Percentiles rank a stretch among this genome's conserved stretches.
Conservation (phyloP, 352 stramenopile genomes). For the Phytophthora cactorum region DNA sequence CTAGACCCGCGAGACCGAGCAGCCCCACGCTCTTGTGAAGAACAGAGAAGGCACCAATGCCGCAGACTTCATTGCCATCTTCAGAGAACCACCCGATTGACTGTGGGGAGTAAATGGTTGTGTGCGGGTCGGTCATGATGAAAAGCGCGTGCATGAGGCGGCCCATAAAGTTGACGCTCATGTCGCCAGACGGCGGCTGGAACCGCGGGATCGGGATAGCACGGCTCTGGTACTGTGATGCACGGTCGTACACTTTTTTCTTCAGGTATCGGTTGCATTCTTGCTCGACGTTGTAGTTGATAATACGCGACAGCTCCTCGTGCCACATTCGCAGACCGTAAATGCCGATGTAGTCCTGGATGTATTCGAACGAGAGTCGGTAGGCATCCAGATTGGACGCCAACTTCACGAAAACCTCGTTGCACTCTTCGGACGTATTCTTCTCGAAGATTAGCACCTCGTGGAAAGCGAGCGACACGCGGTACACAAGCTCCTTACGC, state of each 20-base stretch:
- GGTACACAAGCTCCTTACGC: slow-evolving; percentile 94
- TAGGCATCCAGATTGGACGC: slow-evolving; percentile 91
- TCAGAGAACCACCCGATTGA: slow-evolving; percentile 93
- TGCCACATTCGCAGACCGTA: slow-evolving; percentile 96
- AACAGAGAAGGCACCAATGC: slow-evolving; percentile 88
- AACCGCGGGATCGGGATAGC: slow-evolving; percentile 94
- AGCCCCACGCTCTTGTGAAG: slow-evolving; percentile 93
- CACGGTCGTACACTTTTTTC: slow-evolving; percentile 93
- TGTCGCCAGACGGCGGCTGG: slow-evolving; percentile 80
- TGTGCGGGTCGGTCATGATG: slow-evolving; percentile 92
- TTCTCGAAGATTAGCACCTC: slow-evolving; percentile 89
- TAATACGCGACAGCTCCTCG: slow-evolving; percentile 93
- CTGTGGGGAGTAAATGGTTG: slow-evolving; percentile 93
- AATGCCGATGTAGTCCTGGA: slow-evolving; percentile 96
- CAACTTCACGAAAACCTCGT: slow-evolving; percentile 86
- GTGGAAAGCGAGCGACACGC: slow-evolving; percentile 86
- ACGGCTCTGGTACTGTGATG: slow-evolving; percentile 91
- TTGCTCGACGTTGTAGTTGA: slow-evolving; percentile 97
- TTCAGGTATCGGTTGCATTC: slow-evolving; percentile 96
- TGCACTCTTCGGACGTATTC: slow-evolving; percentile 84
- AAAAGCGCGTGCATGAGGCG: slow-evolving; percentile 92
- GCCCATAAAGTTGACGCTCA: slow-evolving; percentile 95
- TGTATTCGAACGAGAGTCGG: slow-evolving; percentile 93
- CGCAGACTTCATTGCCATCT: slow-evolving; percentile 87
- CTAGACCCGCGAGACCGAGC: slow-evolving; percentile 90